phyloP scores from a whole-genome alignment of 2,329 filamentous ascomycete genomes.

The Aspergillus pseudoviridinutans region DNA sequence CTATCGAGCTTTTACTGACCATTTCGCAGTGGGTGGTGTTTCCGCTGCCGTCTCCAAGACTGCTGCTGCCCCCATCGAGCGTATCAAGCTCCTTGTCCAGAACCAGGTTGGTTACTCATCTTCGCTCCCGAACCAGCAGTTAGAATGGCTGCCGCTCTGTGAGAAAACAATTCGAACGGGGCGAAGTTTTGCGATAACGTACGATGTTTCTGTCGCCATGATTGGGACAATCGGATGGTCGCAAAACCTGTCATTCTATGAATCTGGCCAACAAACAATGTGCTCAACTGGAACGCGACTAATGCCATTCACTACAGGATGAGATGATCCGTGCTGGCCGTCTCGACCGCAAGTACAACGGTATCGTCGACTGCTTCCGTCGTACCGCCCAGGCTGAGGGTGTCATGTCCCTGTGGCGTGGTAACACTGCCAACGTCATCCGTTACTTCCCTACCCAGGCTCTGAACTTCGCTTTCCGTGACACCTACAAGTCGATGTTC shows the following conservation, averaged over 20 bases:
- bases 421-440: constrained; percentile 99
- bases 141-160: not conserved
- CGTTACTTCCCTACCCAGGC: constrained; percentile 99
- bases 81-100: constrained; percentile 99
- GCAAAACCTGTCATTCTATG: constrained; percentile 8
- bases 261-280: not conserved
- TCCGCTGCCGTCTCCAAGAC: constrained; percentile 99
- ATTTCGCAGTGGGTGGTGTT: constrained; percentile 89
- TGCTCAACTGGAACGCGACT: not conserved
- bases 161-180: not conserved
- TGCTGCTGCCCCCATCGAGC: constrained; percentile 98
- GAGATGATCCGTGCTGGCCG: constrained; percentile 99
- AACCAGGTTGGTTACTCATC: constrained; percentile 77
- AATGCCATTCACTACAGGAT: constrained; percentile 60
- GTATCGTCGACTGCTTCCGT: constrained; percentile 92
- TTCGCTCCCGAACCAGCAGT: not conserved
- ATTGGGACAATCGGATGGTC: not conserved
- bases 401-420: constrained; percentile 94
- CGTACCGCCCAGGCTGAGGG: constrained; percentile 88
- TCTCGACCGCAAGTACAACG: constrained; percentile 95
- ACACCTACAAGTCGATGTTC: constrained; percentile 99
- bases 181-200: not conserved
- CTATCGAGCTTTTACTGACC: constrained; percentile 37
- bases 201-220: not conserved
- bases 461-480: constrained; percentile 99